phyloP scores from a whole-genome alignment of 371 early-diverging fungal genomes.

The Apophysomyces ossiformis region DNA sequence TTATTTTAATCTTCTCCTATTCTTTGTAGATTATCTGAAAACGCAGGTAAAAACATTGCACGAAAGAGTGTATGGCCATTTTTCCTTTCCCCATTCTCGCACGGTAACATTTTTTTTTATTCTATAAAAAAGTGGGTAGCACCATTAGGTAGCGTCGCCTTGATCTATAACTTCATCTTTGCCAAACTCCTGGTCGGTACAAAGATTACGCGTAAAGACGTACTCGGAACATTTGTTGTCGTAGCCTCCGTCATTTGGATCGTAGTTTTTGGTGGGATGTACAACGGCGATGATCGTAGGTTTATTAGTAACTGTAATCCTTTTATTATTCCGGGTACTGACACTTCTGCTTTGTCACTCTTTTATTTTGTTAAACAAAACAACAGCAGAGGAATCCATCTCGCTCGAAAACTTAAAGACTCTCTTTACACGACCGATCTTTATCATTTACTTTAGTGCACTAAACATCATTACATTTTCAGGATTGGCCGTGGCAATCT shows the following conservation, averaged over 20 bases:
- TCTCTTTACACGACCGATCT: constrained; percentile 60
- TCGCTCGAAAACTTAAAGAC: constrained; percentile 61
- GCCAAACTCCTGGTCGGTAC: constrained; percentile 73
- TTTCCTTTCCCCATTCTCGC: background rate
- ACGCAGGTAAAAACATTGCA: constrained; percentile 50
- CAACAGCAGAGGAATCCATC: constrained; percentile 57
- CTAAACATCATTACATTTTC: constrained; percentile 60
- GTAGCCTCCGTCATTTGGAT: constrained; percentile 69
- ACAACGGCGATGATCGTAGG: constrained; percentile 62
- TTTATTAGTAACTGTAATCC: constrained; percentile 1
- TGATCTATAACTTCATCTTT: constrained; percentile 75
- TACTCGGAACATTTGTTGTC: constrained; percentile 69
- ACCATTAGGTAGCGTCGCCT: constrained; percentile 70
- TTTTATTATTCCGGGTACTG: no score
- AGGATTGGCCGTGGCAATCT: constrained; percentile 58
- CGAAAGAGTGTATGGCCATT: constrained; percentile 11
- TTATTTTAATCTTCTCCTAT: background rate
- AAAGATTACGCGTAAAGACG: constrained; percentile 65
- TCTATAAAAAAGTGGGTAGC: constrained; percentile 63
- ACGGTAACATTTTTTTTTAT: background rate
- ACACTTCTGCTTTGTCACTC: no score
- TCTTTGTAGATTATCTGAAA: constrained; percentile 64
- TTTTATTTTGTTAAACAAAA: no score
- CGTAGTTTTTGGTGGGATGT: constrained; percentile 73
- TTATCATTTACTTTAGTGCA: constrained; percentile 70